phyloP scores from a whole-genome alignment of 768 basidiomycete species.

The Chalciporus pseudorubinellus region DNA sequence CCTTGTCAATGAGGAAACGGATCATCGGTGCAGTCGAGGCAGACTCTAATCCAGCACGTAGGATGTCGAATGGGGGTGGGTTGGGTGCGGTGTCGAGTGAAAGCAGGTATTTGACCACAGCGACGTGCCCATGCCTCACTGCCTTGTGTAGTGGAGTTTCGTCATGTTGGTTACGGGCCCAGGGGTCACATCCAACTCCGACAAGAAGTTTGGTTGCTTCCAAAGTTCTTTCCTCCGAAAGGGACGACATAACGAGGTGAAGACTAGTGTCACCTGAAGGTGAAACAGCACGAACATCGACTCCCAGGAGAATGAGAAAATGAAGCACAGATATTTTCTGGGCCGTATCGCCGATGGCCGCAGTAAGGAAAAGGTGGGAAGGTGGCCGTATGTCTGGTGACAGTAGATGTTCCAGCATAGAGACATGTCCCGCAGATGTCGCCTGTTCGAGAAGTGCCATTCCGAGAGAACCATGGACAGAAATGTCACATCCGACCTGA shows the following conservation, averaged over 20 bases:
- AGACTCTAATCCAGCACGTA: not conserved
- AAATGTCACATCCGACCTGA: not conserved
- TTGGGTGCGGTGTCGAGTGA: not conserved
- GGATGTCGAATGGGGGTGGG: not conserved
- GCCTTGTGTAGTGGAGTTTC: not conserved
- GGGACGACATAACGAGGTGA: not conserved
- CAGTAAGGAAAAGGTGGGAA: not conserved
- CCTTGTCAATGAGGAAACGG: not conserved
- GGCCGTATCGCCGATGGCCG: not conserved
- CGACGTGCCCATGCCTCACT: not conserved
- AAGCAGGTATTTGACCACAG: not conserved
- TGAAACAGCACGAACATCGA: not conserved
- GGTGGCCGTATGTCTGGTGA: slow-evolving; percentile 1
- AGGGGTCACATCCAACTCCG: not conserved
- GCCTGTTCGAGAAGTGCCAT: not conserved
- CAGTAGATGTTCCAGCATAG: not conserved
- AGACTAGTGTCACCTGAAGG: not conserved
- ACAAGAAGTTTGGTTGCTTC: not conserved
- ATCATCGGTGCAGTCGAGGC: not conserved
- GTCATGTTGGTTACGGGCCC: not conserved
- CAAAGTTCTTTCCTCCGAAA: not conserved
- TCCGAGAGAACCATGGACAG: not conserved
- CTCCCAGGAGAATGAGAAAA: slow-evolving; percentile 3
- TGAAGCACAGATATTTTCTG: not conserved
- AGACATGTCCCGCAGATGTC: not conserved